Evolutionary conservation across 2,329 filamentous ascomycete genomes (phyloP), one percentile per base, ranked within the genome.

Genomic region (Apiospora koreana): DNA sequence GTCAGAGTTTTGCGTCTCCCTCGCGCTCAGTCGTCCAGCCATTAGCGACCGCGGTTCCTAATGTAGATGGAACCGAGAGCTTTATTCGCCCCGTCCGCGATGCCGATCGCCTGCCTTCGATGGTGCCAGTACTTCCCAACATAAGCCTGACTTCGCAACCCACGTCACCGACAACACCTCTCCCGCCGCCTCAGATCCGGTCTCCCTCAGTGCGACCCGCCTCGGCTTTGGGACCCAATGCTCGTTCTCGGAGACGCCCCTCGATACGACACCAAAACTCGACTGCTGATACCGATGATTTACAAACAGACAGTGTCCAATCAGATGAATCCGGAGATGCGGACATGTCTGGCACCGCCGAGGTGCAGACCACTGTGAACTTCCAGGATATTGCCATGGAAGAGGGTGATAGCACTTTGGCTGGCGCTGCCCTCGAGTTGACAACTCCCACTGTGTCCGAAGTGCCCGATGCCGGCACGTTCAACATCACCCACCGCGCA

Each of bases 251-350:
- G 68, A 87, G 93, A 76, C 89, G 95, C 45, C 94, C 94, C 43
- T 94, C 94, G 0, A 96, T 98, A 75, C 90, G 94, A 71, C 95
- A 98, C 77, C 94, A 97, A 77, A 89, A 92, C 73, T 98, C 95
- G 23, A 96, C 93, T n/a, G 93, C 91, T 7, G 95, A 97, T 74
- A 90, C 91, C 9, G 95, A 98, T 77, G 95, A 98, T 79, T 87
- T 92, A 72, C 94, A 94, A 77, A 90, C 91, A 14, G 95, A 98
- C 73, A 94, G 95, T 76, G 89, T 92, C 77, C 89, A 90, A 23
- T 93, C 92, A n/a, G 93, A 95, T 75, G 92, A 92, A 75, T 91
- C 92, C 28, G 89, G 91, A 23, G 92, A 93, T 79, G 88, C 91
- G 43, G 93, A 94, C 69, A 93, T 95, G 82, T 89, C 95, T 71